Evolutionary conservation across 805 yeast species (phyloP), one percentile per base, ranked within the genome.

Genomic region (Cyberlindnera maritima): DNA sequence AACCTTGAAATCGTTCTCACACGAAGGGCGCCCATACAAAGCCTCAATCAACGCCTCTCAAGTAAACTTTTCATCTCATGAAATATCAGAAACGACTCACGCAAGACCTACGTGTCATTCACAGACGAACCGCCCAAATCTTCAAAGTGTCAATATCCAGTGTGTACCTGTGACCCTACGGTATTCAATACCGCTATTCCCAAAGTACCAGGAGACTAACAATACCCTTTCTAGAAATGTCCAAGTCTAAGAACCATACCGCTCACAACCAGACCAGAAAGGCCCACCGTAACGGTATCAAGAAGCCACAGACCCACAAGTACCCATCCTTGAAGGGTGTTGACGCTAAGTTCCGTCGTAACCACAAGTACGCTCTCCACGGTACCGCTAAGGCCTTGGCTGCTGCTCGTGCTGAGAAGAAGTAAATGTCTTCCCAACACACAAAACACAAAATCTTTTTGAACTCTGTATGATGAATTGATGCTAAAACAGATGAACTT

Each of bases 211-310:
- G 2, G 31, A 31, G 43, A 59, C 63, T 59, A 58, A 71, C 74
- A 63, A 68, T n/a, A 28, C 48, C 20, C 20, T 44, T 17, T 25
- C 53, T 63, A 68, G 70, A 74, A 78, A 92, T 94, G 99, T 75
- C 99, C 77, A 94, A 94, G 82, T 92, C 98, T 65, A 94, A 94
- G 97, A 94, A 94, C 81, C 98, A 94, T 77, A 94, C 99, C 79
- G 91, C 90, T 79, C 99, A 94, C 80, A 94, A 94, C 95, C 98
- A 92, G 80, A 88, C 86, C 90, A 87, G 78, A 75, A 94, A 94
- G 95, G 98, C 98, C 71, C 99, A 94, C 97, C 91, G 85, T 75
- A 94, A 94, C 87, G 99, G 99, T 81, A 92, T 94, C 82, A 92
- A 92, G 88, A 94, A 92, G 91, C 97, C 97, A 68, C 88, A 82